Evolutionary conservation across 2,329 filamentous ascomycete species (phyloP), one percentile per base, ranked within the genome.

Genomic region (Colletotrichum limetticola): DNA sequence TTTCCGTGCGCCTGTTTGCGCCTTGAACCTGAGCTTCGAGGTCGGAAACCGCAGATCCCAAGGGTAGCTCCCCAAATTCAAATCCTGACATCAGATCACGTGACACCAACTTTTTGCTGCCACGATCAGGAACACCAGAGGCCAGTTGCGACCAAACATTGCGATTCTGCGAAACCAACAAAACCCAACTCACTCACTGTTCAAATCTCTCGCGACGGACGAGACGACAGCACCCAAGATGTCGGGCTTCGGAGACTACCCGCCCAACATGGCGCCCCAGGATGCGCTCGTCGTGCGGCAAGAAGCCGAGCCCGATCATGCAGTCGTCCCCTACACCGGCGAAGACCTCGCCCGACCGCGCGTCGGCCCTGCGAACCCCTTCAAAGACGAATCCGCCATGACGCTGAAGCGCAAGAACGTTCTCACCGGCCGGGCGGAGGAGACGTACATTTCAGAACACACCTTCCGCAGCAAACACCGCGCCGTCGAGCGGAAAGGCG

Each of bases 401-500:
- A 83, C 84, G 1, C 80, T 91, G 72, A 96, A 95, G 83, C 91
- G 94, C 73, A 96, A 95, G 80, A 96, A 95, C 74, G 88, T 95
- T 1, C 88, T 94, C 12, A 98, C 97, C 0, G 97, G 97, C 12
- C 93, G 90, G 78, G 97, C 97, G 2, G 90, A 97, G 77, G 96
- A 99, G 83, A 95, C 94, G 0, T 94, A 91, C 77, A 91, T 99
- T 75, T 97, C 94, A 82, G 97, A 98, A 79, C 91, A 96, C 75
- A 95, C 94, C 0, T 99, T 99, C 81, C 91, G 94, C 77, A 91
- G 90, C 78, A 95, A 97, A 76, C 95, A 98, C 80, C 92, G 95
- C 70, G 95, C 95, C 1, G 90, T 97, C 73, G 92, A 96, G 80
- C 89, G 93, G 74, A 90, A 78, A 81, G 92, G 83, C 76, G 89